Percentiles rank a stretch among this genome's conserved stretches.
Conservation (phyloP, 805 yeast genomes). For the Ogataea neopini region DNA sequence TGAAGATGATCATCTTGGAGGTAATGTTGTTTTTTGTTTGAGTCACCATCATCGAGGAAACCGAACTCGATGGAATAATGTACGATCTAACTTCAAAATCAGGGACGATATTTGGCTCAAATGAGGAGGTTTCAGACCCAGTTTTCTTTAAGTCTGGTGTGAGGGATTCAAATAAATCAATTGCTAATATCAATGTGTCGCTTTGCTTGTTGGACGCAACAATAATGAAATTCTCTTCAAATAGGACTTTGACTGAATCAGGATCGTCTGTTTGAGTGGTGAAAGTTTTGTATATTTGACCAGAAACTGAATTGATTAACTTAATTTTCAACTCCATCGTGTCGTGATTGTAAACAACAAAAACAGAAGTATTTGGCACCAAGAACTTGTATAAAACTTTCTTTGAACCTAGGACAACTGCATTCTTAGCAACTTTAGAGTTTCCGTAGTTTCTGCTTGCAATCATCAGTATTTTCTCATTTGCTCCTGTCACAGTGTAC, state of each 20-base stretch:
- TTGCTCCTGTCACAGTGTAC: constrained; percentile 2
- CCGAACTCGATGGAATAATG: constrained; percentile 54
- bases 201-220: constrained; percentile 63
- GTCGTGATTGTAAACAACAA: constrained; percentile 40
- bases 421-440: constrained; percentile 56
- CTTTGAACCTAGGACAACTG: constrained; percentile 67
- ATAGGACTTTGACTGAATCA: constrained; percentile 47
- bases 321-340: constrained; percentile 42
- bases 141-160: constrained; percentile 47
- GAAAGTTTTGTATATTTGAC: constrained; percentile 50
- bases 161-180: constrained; percentile 77
- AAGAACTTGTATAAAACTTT: constrained; percentile 81
- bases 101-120: constrained; percentile 39
- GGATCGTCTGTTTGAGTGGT: constrained; percentile 33
- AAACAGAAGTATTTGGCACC: constrained; percentile 65
- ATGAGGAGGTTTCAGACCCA: constrained; percentile 15
- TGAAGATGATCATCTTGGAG: constrained; percentile 60
- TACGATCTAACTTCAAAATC: constrained; percentile 57
- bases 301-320: constrained; percentile 69
- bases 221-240: constrained; percentile 84
- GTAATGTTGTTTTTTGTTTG: constrained; percentile 67
- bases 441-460: constrained; percentile 40
- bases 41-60: constrained; percentile 54
- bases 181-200: constrained; percentile 58
- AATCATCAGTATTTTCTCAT: constrained; percentile 43